Percentiles rank a stretch among this genome's conserved stretches.
Evolutionary conservation across 208 protist species (phyloP).

Genomic region (Paratrypanosoma confusum): DNA sequence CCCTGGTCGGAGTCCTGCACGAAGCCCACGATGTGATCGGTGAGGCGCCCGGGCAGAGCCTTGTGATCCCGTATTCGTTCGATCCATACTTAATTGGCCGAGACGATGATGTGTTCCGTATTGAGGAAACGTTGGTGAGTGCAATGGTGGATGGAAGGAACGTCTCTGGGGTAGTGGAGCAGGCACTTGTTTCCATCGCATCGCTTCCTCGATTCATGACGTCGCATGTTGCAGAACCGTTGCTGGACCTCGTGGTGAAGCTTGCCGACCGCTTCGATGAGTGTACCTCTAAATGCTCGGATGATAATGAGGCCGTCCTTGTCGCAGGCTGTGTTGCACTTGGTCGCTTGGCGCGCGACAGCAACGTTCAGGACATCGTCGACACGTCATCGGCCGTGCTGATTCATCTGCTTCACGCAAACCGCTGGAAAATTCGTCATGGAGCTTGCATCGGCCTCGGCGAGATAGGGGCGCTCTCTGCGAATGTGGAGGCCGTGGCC

Average conservation of each 20-base stretch:
- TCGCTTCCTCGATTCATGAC: conserved; percentile 32
- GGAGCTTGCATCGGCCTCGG: conserved; percentile 48
- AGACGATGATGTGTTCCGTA: conserved; percentile 30
- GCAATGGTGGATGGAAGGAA: conserved; percentile 10
- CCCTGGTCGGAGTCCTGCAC: background rate
- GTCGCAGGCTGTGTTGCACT: conserved; percentile 32
- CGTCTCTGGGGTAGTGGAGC: conserved; percentile 26
- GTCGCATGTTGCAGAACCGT: conserved; percentile 31
- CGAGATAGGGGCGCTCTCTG: conserved; percentile 15
- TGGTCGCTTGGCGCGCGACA: conserved; percentile 17
- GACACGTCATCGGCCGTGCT: conserved; percentile 11
- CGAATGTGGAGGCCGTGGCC: conserved; percentile 4
- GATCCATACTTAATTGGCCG: conserved; percentile 21
- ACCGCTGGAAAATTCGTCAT: conserved; percentile 34
- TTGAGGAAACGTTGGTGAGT: conserved; percentile 37
- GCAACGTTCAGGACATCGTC: conserved; percentile 5
- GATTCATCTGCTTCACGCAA: conserved; percentile 17
- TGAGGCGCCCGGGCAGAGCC: background rate
- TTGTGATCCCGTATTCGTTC: conserved; percentile 31
- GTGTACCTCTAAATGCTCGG: conserved; percentile 5
- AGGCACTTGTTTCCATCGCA: conserved; percentile 41
- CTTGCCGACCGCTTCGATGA: no score
- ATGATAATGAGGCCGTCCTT: conserved; percentile 23
- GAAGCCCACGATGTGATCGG: background rate
- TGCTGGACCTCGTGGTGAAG: conserved; percentile 39